phyloP scores from a whole-genome alignment of 495 filamentous ascomycete species.

The Hypoxylon lenormandii region DNA sequence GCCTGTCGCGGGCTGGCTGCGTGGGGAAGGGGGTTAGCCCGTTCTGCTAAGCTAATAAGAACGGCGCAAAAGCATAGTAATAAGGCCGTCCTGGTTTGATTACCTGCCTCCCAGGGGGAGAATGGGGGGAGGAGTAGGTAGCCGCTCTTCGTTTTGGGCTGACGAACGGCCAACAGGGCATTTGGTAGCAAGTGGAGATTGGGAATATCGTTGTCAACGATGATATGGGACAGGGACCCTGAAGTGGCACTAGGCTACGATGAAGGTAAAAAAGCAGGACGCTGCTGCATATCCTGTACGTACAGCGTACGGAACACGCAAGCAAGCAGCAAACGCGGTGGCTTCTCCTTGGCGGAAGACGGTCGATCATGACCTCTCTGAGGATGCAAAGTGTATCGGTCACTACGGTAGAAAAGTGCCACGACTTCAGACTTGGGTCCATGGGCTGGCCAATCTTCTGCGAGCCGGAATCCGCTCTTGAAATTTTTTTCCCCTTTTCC shows the following conservation, averaged over 20 bases:
- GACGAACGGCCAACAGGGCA: slow-evolving; percentile 29
- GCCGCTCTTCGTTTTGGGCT: slow-evolving; percentile 32
- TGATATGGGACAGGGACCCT: slow-evolving; percentile 13
- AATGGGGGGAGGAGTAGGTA: slow-evolving; percentile 32
- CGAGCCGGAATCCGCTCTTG: slow-evolving; percentile 36
- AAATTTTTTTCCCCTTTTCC: slow-evolving; percentile 10
- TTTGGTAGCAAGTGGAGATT: slow-evolving; percentile 32
- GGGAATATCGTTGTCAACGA: slow-evolving; percentile 26
- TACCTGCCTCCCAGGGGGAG: slow-evolving; percentile 29
- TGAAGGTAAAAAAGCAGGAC: slow-evolving; percentile 25
- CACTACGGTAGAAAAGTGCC: slow-evolving; percentile 44
- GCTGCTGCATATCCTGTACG: slow-evolving; percentile 40
- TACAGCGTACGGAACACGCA: slow-evolving; percentile 31
- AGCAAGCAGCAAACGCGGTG: slow-evolving; percentile 45
- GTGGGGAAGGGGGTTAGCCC: slow-evolving; percentile 43
- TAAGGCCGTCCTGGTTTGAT: slow-evolving; percentile 44
- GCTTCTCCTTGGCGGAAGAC: slow-evolving; percentile 40
- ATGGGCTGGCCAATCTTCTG: slow-evolving; percentile 37
- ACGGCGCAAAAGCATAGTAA: slow-evolving; percentile 40
- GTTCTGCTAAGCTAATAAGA: slow-evolving; percentile 40
- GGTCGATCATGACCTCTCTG: slow-evolving; percentile 44
- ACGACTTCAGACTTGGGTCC: slow-evolving; percentile 39
- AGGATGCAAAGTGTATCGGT: slow-evolving; percentile 36
- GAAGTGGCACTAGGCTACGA: slow-evolving; percentile 30
- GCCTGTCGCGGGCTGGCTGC: slow-evolving; percentile 37